A percentile compares a stretch with the other conserved stretches of the same genome.
Conservation (phyloP, 306 rosid genomes). For the Dalbergia cochinchinensis region DNA sequence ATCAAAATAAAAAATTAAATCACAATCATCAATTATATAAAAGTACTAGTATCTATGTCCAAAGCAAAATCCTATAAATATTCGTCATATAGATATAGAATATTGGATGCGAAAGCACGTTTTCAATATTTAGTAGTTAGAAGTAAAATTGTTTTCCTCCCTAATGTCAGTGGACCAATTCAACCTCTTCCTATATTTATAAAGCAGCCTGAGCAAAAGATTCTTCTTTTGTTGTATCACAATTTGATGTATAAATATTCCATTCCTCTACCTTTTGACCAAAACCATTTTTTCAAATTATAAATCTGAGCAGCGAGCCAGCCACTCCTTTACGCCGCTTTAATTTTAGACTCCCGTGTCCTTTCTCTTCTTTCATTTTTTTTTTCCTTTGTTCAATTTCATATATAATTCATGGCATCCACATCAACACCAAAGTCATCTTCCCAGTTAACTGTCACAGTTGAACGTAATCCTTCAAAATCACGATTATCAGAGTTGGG, state of each 20-base stretch:
- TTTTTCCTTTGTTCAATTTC: neutral
- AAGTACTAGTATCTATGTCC: too few relatives aligned
- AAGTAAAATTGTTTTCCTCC: constrained; percentile 4
- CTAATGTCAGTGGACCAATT: neutral
- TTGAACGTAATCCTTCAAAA: constrained; percentile 73
- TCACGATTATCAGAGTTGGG: constrained; percentile 66
- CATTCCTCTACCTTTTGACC: constrained; percentile 33
- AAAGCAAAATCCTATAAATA: too few relatives aligned
- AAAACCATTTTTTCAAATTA: neutral
- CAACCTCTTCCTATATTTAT: neutral
- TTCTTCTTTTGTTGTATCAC: constrained; percentile 30
- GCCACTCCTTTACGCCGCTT: constrained; percentile 36
- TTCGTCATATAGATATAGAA: neutral
- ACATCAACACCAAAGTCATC: constrained; percentile 48
- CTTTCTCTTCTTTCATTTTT: neutral
- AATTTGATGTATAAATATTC: constrained; percentile 39
- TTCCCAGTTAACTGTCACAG: constrained; percentile 55
- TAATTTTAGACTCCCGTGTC: neutral
- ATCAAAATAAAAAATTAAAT: too few relatives aligned
- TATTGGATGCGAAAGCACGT: constrained; percentile 12
- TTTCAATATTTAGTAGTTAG: constrained; percentile 8
- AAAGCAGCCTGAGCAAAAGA: constrained; percentile 10
- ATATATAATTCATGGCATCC: constrained; percentile 50
- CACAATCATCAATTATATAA: too few relatives aligned
- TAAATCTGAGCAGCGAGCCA: constrained; percentile 44